A percentile compares a stretch with the other conserved stretches of the same genome.
phyloP scores from a whole-genome alignment of 192 early-diverging fungal species.

The Podila clonocystis region DNA sequence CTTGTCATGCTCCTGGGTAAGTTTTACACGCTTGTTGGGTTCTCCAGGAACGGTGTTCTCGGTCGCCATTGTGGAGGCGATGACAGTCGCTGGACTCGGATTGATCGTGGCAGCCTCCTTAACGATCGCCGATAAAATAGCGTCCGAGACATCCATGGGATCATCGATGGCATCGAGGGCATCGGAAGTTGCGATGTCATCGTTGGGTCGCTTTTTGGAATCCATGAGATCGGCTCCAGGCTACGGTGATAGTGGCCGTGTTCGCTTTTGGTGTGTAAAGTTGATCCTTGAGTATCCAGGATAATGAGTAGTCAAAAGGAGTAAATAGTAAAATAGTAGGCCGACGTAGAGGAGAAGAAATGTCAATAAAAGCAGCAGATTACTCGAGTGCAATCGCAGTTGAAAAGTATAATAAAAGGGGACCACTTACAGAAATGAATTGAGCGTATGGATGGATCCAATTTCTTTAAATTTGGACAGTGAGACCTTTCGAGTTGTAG shows the following conservation, averaged over 20 bases:
- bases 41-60: conserved; percentile 4
- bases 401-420: no score
- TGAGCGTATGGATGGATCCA: no score
- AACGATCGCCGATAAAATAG: background rate
- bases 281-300: background rate
- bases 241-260: no score
- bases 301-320: background rate
- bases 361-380: no score
- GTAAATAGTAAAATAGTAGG: no score
- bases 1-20: conserved; percentile 16
- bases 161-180: no score
- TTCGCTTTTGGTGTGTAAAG: background rate
- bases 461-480: no score
- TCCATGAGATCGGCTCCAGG: conserved; percentile 22
- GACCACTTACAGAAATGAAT: no score
- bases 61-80: background rate
- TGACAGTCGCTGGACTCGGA: background rate
- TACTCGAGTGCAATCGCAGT: no score
- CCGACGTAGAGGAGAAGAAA: no score
- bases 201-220: conserved; percentile 45
- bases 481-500: no score
- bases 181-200: conserved; percentile 1
- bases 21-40: conserved; percentile 33
- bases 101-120: background rate
- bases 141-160: background rate